Evolutionary conservation across 495 filamentous ascomycete genomes (phyloP), one percentile per base, ranked within the genome.

Genomic region (Aspergillus leporis): DNA sequence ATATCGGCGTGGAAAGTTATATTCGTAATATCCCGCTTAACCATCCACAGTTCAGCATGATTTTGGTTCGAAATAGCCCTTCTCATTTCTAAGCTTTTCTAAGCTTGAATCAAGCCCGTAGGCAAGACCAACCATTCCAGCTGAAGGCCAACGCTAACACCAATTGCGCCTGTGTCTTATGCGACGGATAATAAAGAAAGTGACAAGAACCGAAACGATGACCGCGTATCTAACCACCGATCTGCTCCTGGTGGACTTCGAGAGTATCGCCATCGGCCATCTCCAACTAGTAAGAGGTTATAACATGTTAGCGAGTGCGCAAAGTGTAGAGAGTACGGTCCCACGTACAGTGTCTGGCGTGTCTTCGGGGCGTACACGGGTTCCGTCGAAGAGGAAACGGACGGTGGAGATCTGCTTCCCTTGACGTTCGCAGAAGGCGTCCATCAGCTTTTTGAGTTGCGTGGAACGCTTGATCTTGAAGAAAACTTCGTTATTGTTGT

Each of bases 401-500:
- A 97, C 94, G 3, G 87, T 90, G n/a, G 80, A 81, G 4, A 84
- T 73, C 13, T 86, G 81, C 82, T 97, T 98, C 64, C 95, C 95
- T 64, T 97, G 92, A 2, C 95, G 86, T 60, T 98, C 95, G 71
- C 95, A 99, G 75, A 98, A 99, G 18, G 95, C 95, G 60, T 93
- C 91, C 95, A 99, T 99, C 40, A 99, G 77, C 81, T 99, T 99
- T 78, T 95, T 93, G 30, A 99, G 85, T 66, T 89, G 87, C 0
- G 95, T 99, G 5, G 89, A 92, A 5, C 93, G 89, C 86, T 99
- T 99, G 76, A 99, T 99, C 82, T 99, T 99, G 82, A 99, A 99
- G 76, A 99, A 99, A 62, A 99, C 95, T 66, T 99, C 95, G 67
- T 99, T 99, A 79, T 99, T 97, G 78, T 96, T 97, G 64, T 99